Evolutionary conservation across 306 rosid genomes (phyloP), one percentile per base, ranked within the genome.

Genomic region (Nissolia schottii): DNA sequence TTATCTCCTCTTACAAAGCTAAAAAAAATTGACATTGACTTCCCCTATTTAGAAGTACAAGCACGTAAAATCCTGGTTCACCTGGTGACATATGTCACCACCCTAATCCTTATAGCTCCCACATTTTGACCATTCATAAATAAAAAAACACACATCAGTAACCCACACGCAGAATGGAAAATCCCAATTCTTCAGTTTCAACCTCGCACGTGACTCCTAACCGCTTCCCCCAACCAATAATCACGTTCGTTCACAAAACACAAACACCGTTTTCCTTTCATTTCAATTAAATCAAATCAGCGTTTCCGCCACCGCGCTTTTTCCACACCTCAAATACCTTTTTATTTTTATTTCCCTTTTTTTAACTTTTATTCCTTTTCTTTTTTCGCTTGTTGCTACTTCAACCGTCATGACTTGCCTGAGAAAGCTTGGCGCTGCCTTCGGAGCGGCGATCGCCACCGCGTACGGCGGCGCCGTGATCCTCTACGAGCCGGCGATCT

Each of bases 391-490:
- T 9, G 51, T 16, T 14, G 20, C 15, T 45, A 22, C 15, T n/a
- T 18, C n/a, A 57, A 29, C 51, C 46, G 70, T 86, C 75, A 80
- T 90, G 70, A 72, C 83, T 4, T 86, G 91, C 63, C 75, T 95
- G 58, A 79, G 87, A 34, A 80, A 89, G 50, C 83, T 89, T 23
- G 81, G 81, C 8, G 64, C 84, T 19, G 85, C 81, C 20, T 83
- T 80, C 20, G 83, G 75, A 7, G 82, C 85, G 1, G 83, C 79
- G 0, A 29, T 88, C 7, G 95, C 90, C 31, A 58, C 88, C 20
- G 88, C 88, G 0, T 61, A 80, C 61, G 88, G 94, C 11, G 92
- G 93, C 2, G 43, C 92, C 0, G 8, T 83, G n/a, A 35, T 91
- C 7, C 72, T 89, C 45, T 78, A 85, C 25, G 64, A 14, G n/a